Evolutionary conservation across 192 early-diverging fungal genomes (phyloP).

Genomic region (Jimgerdemannia flammicorona): DNA sequence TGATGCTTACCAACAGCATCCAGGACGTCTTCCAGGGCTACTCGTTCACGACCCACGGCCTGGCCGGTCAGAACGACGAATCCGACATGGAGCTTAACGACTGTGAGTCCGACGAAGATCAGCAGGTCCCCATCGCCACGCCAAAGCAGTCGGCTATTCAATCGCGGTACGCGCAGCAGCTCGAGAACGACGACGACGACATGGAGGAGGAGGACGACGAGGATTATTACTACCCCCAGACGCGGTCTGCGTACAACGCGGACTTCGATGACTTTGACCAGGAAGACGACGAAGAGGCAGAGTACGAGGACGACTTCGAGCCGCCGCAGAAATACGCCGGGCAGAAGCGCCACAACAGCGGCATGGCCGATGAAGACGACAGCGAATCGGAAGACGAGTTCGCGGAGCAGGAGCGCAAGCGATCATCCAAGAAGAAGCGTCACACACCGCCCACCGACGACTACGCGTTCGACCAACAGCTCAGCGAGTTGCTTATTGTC

Average conservation of each 20-base stretch:
- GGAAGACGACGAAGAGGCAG: neutral
- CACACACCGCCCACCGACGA: neutral
- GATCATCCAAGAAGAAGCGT: neutral
- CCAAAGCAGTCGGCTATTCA: neutral
- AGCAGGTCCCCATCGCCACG: neutral
- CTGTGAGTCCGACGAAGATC: neutral
- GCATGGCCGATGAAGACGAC: neutral
- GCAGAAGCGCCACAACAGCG: neutral
- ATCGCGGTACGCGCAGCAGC: neutral
- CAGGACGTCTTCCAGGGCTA: slow-evolving; percentile 35
- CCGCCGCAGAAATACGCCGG: neutral
- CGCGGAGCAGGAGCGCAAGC: neutral
- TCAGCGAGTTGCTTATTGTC: neutral
- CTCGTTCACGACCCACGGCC: slow-evolving; percentile 12
- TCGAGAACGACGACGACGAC: neutral
- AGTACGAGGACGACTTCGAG: neutral
- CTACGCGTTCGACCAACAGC: neutral
- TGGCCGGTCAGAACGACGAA: neutral
- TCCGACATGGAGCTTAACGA: neutral
- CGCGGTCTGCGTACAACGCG: neutral
- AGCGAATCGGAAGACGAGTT: neutral
- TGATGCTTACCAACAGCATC: slow-evolving; percentile 27
- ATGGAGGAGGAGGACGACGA: neutral
- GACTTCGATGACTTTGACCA: neutral
- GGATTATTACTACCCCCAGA: neutral